A percentile compares a stretch with the other conserved stretches of the same genome.
Evolutionary conservation across 2,329 filamentous ascomycete species (phyloP).

Genomic region (Curvularia hawaiiensis): DNA sequence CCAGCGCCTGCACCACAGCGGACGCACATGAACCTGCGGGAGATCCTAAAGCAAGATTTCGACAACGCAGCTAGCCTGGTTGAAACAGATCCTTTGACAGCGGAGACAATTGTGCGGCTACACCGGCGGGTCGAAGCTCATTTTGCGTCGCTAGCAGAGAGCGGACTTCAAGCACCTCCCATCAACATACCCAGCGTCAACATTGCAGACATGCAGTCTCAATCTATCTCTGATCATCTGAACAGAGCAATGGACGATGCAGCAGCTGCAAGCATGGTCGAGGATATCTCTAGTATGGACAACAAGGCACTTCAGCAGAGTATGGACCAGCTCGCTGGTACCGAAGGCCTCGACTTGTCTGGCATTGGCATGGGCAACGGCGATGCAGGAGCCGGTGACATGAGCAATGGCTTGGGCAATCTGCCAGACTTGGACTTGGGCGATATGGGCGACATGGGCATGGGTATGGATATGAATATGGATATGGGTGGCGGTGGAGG

Average conservation of each 20-base stretch:
- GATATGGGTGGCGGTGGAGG: slow-evolving; percentile 37
- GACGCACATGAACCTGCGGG: slow-evolving; percentile 61
- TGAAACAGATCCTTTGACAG: slow-evolving; percentile 61
- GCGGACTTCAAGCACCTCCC: slow-evolving; percentile 29
- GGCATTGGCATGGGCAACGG: slow-evolving; percentile 38
- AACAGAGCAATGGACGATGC: slow-evolving; percentile 46
- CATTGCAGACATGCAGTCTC: slow-evolving; percentile 35
- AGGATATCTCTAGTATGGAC: slow-evolving; percentile 37
- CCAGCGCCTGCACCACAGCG: slow-evolving; percentile 33
- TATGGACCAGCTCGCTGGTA: slow-evolving; percentile 37
- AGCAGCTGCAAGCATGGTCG: slow-evolving; percentile 38
- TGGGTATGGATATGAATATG: slow-evolving; percentile 36
- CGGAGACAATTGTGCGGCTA: slow-evolving; percentile 67
- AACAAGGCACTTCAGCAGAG: slow-evolving; percentile 42
- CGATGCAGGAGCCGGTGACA: slow-evolving; percentile 25
- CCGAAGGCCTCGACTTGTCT: slow-evolving; percentile 37
- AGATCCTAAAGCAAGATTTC: slow-evolving; percentile 63
- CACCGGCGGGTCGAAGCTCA: slow-evolving; percentile 70
- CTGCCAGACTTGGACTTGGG: slow-evolving; percentile 39
- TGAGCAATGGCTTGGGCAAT: slow-evolving; percentile 32
- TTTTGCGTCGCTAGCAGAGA: slow-evolving; percentile 48
- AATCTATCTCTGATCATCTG: slow-evolving; percentile 37
- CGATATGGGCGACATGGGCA: slow-evolving; percentile 38
- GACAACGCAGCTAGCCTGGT: slow-evolving; percentile 63
- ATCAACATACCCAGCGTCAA: slow-evolving; percentile 37